Conservation (phyloP, 148 eudicot genomes). For the Diospyros lotus region DNA sequence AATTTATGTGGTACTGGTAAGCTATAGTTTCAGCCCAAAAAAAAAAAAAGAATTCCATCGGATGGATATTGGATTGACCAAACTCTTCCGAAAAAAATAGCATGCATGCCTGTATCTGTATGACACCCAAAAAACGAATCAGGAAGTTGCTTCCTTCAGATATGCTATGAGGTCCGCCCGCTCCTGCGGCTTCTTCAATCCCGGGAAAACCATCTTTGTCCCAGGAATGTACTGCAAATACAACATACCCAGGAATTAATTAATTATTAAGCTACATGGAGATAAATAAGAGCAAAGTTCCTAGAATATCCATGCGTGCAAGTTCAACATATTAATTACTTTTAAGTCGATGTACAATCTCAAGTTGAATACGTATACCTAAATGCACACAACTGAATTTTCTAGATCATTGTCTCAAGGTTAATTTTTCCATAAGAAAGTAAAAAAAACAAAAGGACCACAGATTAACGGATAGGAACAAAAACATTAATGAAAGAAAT, state of each 20-base stretch:
- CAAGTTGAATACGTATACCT: no score
- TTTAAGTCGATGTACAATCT: no score
- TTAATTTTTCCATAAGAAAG: no score
- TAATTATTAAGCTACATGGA: no score
- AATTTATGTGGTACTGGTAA: neutral
- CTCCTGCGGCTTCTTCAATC: slow-evolving; percentile 79
- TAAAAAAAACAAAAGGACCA: no score
- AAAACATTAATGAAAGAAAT: no score
- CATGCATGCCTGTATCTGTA: neutral
- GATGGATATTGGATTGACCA: neutral
- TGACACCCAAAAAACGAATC: slow-evolving; percentile 1
- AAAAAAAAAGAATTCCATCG: slow-evolving; percentile 12
- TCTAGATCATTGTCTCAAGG: no score
- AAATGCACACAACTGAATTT: no score
- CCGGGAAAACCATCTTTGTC: slow-evolving; percentile 90
- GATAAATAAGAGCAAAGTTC: no score
- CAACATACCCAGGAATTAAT: neutral
- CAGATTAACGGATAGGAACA: no score
- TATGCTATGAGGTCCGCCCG: slow-evolving; percentile 82
- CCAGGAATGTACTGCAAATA: slow-evolving; percentile 77
- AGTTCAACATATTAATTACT: no score
- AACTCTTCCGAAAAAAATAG: slow-evolving; percentile 1
- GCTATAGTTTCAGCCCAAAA: neutral
- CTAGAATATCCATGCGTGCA: no score
- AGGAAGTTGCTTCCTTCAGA: slow-evolving; percentile 61